Percentiles rank a stretch among this genome's conserved stretches.
Conservation (phyloP, 2,329 filamentous ascomycete genomes). For the Ophiostoma perfectum region DNA sequence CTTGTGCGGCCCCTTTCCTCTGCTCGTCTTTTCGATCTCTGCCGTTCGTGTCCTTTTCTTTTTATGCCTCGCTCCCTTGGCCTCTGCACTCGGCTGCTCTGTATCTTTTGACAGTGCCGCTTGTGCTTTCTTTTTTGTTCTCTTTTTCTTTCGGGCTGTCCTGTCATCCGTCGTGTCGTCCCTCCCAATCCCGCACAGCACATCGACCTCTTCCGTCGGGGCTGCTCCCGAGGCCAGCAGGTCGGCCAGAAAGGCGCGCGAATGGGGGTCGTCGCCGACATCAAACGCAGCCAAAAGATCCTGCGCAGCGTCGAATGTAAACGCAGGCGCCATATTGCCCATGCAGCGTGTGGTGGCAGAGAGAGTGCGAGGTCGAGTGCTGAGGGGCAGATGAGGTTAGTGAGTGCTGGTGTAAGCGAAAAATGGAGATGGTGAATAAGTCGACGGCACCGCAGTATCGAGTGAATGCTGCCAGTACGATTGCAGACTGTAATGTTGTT, state of each 20-base stretch:
- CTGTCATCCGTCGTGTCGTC: neutral
- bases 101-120: neutral
- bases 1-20: neutral
- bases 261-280: conserved; percentile 21
- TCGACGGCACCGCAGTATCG: too few relatives aligned
- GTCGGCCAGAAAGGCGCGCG: conserved; percentile 22
- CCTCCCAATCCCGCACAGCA: neutral
- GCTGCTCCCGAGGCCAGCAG: conserved; percentile 21
- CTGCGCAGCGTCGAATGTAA: conserved; percentile 12
- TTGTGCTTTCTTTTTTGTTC: neutral
- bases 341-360: neutral
- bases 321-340: neutral
- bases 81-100: neutral
- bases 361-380: too few relatives aligned
- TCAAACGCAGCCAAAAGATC: conserved; percentile 23
- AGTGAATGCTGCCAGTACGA: too few relatives aligned
- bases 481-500: too few relatives aligned
- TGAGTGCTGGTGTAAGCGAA: too few relatives aligned
- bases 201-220: conserved; percentile 22
- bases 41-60: neutral
- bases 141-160: too few relatives aligned
- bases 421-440: too few relatives aligned
- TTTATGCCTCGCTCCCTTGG: neutral
- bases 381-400: too few relatives aligned
- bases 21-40: neutral